Evolutionary conservation across 345 rosid genomes (phyloP).

Genomic region (Barbarea vulgaris): DNA sequence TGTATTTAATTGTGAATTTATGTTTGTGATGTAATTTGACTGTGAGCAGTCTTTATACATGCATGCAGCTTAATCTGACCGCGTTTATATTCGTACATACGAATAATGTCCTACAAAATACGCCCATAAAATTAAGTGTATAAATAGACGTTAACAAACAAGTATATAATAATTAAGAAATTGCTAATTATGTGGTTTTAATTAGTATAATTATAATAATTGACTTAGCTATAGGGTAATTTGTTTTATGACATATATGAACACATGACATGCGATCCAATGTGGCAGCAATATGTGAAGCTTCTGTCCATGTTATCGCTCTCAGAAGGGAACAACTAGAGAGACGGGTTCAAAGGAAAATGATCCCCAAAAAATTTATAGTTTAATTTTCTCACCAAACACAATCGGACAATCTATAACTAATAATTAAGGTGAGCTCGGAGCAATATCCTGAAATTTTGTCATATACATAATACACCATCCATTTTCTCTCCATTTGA

Average conservation of each 20-base stretch:
- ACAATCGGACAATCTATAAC: not conserved
- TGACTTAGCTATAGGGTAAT: not conserved
- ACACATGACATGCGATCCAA: conserved; percentile 16
- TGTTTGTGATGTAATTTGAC: conserved; percentile 3
- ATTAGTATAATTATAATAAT: not conserved
- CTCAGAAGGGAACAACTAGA: not conserved
- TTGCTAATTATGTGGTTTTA: not conserved
- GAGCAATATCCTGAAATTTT: not conserved
- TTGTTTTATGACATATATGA: not conserved
- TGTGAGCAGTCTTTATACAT: conserved; percentile 11
- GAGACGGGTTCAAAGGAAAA: not conserved
- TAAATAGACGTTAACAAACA: not conserved
- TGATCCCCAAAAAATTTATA: not conserved
- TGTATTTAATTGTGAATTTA: conserved; percentile 11
- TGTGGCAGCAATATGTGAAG: not conserved
- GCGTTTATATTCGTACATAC: not conserved
- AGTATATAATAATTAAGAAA: not conserved
- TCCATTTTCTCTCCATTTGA: not conserved
- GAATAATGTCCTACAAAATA: not conserved
- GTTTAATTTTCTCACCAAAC: conserved; percentile 15
- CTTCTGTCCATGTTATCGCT: not conserved
- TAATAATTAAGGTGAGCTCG: not conserved
- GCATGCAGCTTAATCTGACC: conserved; percentile 24
- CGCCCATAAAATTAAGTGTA: not conserved
- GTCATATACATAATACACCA: not conserved